These are phyloP conservation scores for Vitis rotundifolia DNA, from an alignment of 164 flowering plant species.

Conservation along the genomic window DNA sequence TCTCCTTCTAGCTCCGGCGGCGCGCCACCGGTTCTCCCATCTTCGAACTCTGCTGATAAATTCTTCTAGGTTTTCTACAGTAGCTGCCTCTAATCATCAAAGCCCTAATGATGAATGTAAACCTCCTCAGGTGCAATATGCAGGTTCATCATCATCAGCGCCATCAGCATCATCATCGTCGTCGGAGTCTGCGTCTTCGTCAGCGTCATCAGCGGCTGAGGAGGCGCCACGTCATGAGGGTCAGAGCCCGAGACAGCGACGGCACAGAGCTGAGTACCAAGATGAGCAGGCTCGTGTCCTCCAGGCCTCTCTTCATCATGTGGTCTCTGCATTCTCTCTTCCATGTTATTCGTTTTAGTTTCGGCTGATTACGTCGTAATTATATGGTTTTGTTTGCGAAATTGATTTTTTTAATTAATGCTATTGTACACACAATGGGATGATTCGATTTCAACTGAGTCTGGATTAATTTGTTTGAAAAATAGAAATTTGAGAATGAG, in stretches of 20 bases:
- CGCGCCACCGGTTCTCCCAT: conserved; percentile 4
- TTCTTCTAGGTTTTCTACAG: too few relatives aligned
- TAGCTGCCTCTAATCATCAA: neutral
- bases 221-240: conserved; percentile 17
- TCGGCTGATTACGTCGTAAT: neutral
- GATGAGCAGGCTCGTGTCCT: conserved; percentile 88
- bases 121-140: too few relatives aligned
- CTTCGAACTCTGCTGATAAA: too few relatives aligned
- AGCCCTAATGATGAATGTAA: conserved; percentile 2
- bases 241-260: conserved; percentile 10
- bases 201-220: conserved; percentile 14
- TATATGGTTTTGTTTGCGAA: neutral
- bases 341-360: neutral
- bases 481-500: too few relatives aligned
- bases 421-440: neutral
- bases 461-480: neutral
- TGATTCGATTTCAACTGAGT: neutral
- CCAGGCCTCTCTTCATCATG: conserved; percentile 72
- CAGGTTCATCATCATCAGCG: conserved; percentile 18
- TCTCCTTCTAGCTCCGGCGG: conserved; percentile 8
- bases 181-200: neutral
- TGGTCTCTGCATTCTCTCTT: conserved; percentile 38
- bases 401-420: neutral
- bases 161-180: conserved; percentile 1
- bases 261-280: conserved; percentile 33